Base-by-base conservation (phyloP, 2,329 filamentous ascomycete genomes). In the Davidsoniella virescens region DNA sequence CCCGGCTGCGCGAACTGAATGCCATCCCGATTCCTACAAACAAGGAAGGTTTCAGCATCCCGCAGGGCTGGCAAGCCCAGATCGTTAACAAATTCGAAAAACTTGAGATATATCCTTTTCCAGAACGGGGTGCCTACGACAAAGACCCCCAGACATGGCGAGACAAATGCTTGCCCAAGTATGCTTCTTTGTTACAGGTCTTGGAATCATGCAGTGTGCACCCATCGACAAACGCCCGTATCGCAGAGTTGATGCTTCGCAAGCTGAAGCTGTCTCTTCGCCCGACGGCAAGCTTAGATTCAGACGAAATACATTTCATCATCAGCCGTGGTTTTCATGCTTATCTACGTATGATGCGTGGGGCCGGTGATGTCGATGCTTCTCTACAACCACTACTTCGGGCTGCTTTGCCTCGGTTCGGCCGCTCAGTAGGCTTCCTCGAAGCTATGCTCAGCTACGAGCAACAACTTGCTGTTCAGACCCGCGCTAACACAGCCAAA, bases 241-340 rank as follows among this genome's bases (percentile, higher is more conserved):
- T 86, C 56, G 73, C 78, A 1, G 73, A 82, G 57, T 70, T 80
- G 29, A 63, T 87, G 18, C 70, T 83, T 36, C 70, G 73, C 50
- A 84, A 84, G 58, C 63, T 86, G 38, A 76, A 78, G 56, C 70
- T 80, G 20, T 78, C 80, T 0, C 65, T 86, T 42, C 69, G 75
- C 17, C 76, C 78, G 6, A 76, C 76, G 1, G 73, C 73, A 5
- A 70, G 72, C 9, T 64, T 78, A 47, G 70, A 72, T 2, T 76
- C 75, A 2, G 73, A 81, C 54, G 74, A 81, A 59, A 75, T 78
- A n/a, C 71, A 76, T 36, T 87, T 92, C 56, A 83, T 85, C 46
- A 71, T 82, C 52, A 84, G 82, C 8, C 79, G 80, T 56, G 85
- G 84, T 0, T 86, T 92, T 59, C 76, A 76, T 52, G 76, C 81